Percentiles rank a stretch among this genome's conserved stretches.
Evolutionary conservation across 306 rosid species (phyloP).

Genomic region (Vigna mungo): DNA sequence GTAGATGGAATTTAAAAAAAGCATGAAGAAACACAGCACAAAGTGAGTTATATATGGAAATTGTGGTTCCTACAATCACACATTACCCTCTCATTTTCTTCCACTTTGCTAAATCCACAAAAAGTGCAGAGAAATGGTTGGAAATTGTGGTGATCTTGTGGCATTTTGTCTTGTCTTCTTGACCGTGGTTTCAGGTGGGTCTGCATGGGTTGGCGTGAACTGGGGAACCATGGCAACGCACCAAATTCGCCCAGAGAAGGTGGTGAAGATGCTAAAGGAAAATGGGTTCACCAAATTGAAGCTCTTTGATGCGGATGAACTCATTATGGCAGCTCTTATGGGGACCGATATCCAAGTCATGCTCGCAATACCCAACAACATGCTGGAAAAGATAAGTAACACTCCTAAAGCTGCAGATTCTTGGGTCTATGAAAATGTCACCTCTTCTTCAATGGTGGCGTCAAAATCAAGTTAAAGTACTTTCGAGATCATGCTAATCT

Average conservation of each 20-base stretch:
- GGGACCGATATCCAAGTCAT: conserved; percentile 77
- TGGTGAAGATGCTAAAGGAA: conserved; percentile 69
- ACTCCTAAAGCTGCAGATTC: conserved; percentile 63
- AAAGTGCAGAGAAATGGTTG: conserved; percentile 14
- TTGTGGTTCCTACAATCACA: not conserved
- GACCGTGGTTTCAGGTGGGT: conserved; percentile 28
- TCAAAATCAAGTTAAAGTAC: conserved; percentile 76
- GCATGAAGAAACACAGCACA: not conserved
- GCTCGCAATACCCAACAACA: conserved; percentile 76
- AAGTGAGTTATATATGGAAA: not conserved
- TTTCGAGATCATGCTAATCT: not conserved
- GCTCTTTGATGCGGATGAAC: conserved; percentile 79
- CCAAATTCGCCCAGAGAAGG: conserved; percentile 65
- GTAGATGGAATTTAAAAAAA: too few species aligned
- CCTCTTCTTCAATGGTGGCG: conserved; percentile 67
- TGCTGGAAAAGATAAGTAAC: conserved; percentile 67
- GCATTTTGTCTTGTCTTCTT: conserved; percentile 43
- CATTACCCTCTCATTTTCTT: conserved; percentile 27
- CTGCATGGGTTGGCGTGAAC: conserved; percentile 74
- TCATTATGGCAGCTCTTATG: conserved; percentile 64
- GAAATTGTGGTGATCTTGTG: not conserved
- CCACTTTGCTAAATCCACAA: conserved; percentile 12
- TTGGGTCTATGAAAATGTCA: conserved; percentile 79
- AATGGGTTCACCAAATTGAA: conserved; percentile 74
- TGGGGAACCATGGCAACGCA: conserved; percentile 87